phyloP scores from a whole-genome alignment of 2,329 filamentous ascomycete species.

The Xylariomycetidae sp. region DNA sequence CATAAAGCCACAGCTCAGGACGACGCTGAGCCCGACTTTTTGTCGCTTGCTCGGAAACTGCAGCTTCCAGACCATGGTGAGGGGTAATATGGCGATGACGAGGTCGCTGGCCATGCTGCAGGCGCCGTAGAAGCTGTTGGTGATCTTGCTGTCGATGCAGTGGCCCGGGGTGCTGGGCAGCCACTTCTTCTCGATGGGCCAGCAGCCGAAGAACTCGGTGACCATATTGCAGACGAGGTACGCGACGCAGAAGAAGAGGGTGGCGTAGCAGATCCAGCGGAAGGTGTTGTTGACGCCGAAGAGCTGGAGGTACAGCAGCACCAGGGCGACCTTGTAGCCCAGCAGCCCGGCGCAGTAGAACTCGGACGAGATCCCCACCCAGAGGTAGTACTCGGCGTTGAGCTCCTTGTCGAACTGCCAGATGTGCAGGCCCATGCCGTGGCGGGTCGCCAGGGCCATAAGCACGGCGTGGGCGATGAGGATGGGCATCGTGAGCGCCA shows the following conservation, averaged over 20 bases:
- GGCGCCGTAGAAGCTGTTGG: constrained; percentile 15
- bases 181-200: constrained; percentile 20
- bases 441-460: constrained; percentile 18
- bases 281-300: constrained; percentile 16
- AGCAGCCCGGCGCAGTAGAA: constrained; percentile 15
- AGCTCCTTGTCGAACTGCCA: constrained; percentile 18
- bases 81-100: constrained; percentile 17
- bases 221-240: constrained; percentile 56
- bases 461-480: constrained; percentile 15
- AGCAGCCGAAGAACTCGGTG: constrained; percentile 19
- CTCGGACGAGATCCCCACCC: constrained; percentile 18
- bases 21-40: constrained; percentile 16
- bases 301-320: constrained; percentile 17
- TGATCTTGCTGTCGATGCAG: constrained; percentile 13
- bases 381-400: constrained; percentile 17
- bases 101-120: constrained; percentile 18
- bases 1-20: constrained; percentile 18
- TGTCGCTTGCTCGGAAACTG: constrained; percentile 13
- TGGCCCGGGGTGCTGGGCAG: constrained; percentile 10
- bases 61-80: constrained; percentile 18
- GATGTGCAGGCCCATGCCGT: constrained; percentile 20
- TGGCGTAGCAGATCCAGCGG: constrained; percentile 13
- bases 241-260: constrained; percentile 39
- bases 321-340: constrained; percentile 17
- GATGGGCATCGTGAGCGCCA: constrained; percentile 12